Base-by-base conservation (phyloP, 2,329 filamentous ascomycete species). In the Cercospora zeina region DNA sequence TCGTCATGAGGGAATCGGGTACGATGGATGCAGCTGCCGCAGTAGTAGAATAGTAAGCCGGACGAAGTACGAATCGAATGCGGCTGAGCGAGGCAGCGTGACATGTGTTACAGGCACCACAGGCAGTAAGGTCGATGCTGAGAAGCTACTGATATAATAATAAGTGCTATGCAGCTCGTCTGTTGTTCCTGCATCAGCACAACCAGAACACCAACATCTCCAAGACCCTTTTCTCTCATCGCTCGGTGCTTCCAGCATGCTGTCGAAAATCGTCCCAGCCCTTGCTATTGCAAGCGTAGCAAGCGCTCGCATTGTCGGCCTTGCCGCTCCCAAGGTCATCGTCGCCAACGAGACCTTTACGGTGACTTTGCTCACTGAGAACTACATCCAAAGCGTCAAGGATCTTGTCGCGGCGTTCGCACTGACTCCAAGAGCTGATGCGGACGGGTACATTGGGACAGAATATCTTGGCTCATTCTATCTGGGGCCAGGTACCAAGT, bases 311-410 rank as follows among this genome's bases (percentile, higher is more conserved):
- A 62, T 67, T n/a, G 55, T 65, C 33, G 63, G 60, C 47, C 21
- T 67, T 14, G 61, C 63, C 16, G 61, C 54, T 19, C 63, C 65
- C 1, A 54, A 55, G 27, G 34, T 50, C 31, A 64, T 66, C 36
- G 62, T 54, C n/a, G 55, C 59, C 1, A 58, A 61, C 54, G 42
- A 57, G 19, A 61, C 53, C 36, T 60, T 66, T 34, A 58, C 55
- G 1, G 49, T 66, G 9, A 64, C 64, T 39, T 31, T 66, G 14
- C 54, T 64, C 59, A 66, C 62, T 9, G 62, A 64, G 49, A 61
- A 66, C 54, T 64, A 66, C 57, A 66, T 64, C n/a, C 62, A 66
- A 49, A 57, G 34, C 24, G 62, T 66, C 56, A 58, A 62, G 34
- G 64, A 66, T 51, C 61, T 66, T 24, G 58, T 61, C 3, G 62